Evolutionary conservation across 176 grass and related monocot species (phyloP).

Genomic region (Thinopyrum elongatum): DNA sequence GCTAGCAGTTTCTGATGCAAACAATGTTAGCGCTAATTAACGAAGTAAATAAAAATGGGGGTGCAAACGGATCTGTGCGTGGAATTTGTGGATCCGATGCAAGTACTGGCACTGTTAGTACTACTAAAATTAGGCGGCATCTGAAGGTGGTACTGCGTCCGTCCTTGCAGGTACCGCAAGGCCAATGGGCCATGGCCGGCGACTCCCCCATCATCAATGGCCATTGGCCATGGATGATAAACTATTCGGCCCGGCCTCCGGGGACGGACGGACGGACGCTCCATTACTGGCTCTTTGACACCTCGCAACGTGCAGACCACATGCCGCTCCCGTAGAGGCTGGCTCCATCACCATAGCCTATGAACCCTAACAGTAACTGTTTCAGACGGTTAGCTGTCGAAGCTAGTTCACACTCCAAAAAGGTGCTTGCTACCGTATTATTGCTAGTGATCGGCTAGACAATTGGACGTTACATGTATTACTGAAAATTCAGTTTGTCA

Average conservation of each 20-base stretch:
- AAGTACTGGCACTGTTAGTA: neutral
- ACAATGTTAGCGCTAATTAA: neutral
- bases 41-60: neutral
- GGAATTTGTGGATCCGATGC: slow-evolving; percentile 36
- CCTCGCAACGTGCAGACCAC: slow-evolving; percentile 45
- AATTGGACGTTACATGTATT: too few species aligned
- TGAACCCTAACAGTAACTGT: neutral
- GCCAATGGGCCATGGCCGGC: slow-evolving; percentile 6
- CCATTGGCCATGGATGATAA: slow-evolving; percentile 7
- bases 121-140: slow-evolving; percentile 20
- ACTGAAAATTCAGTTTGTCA: too few species aligned
- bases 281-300: slow-evolving; percentile 30
- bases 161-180: slow-evolving; percentile 49
- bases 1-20: slow-evolving; percentile 12
- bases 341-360: neutral
- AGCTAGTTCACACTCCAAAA: neutral
- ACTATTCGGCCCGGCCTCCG: slow-evolving; percentile 32
- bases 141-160: slow-evolving; percentile 42
- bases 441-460: too few species aligned
- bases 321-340: neutral
- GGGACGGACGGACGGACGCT: neutral
- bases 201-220: slow-evolving; percentile 7
- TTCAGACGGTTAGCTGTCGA: neutral
- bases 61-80: slow-evolving; percentile 19
- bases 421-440: too few species aligned